phyloP scores from a whole-genome alignment of 345 rosid genomes.

The Erucastrum elatum region DNA sequence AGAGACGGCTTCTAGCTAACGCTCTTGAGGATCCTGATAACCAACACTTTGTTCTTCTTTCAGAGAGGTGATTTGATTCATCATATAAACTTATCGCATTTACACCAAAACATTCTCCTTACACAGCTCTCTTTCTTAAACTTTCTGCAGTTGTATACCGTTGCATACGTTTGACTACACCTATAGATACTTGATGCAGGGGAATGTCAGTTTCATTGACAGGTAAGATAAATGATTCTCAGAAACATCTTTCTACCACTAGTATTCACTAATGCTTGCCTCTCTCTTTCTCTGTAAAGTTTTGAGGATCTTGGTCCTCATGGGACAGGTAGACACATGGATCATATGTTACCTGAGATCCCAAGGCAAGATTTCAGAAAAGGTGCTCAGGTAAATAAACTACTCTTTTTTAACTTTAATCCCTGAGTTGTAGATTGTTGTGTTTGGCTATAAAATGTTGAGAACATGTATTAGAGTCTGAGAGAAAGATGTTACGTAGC shows the following conservation, averaged over 20 bases:
- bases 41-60: constrained; percentile 94
- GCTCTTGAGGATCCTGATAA: constrained; percentile 92
- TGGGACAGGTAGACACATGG: constrained; percentile 96
- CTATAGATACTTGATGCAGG: constrained; percentile 76
- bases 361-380: constrained; percentile 90
- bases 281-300: constrained; percentile 43
- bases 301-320: constrained; percentile 96
- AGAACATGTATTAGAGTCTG: too few relatives aligned
- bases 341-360: constrained; percentile 92
- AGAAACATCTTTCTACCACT: background rate
- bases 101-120: background rate
- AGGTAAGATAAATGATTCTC: constrained; percentile 50
- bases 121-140: constrained; percentile 1
- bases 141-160: constrained; percentile 79
- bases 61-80: constrained; percentile 66
- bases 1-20: constrained; percentile 78
- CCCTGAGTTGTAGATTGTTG: constrained; percentile 3
- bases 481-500: too few relatives aligned
- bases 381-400: constrained; percentile 85
- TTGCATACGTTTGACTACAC: constrained; percentile 83
- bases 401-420: background rate
- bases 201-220: constrained; percentile 88
- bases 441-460: constrained; percentile 7
- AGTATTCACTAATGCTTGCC: background rate
- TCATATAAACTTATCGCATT: background rate